Evolutionary conservation across 1,284 basidiomycete genomes (phyloP), one percentile per base, ranked within the genome.

Genomic region (Tilletia caries): DNA sequence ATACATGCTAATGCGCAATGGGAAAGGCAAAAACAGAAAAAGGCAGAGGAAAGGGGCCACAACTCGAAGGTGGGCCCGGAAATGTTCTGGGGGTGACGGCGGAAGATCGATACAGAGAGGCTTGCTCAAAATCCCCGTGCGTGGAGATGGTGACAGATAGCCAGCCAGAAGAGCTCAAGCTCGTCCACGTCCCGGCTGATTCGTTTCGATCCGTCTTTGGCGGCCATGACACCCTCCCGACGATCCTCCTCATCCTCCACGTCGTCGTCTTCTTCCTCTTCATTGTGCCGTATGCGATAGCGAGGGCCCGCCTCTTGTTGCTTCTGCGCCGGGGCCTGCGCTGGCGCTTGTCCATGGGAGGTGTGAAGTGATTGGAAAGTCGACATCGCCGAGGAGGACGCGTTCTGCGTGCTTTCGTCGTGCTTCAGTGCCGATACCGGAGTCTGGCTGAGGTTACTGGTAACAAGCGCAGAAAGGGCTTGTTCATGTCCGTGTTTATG

Each of bases 161-260:
- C 81, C 60, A 77, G 67, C 81, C 81, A 82, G 67, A 82, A 82
- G 3, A 73, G 65, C 66, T 82, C 76, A 13, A 82, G 70, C 44
- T 78, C 73, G 23, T 73, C 67, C 25, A 60, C 54, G 27, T 64
- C 54, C 67, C 67, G 27, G 20, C 18, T 25, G 23, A 50, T 50
- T 6, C 23, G 48, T 6, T 6, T 46, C 44, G 50, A 23, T 2
- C 23, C 54, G 67, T 54, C 64, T 68, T 60, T 25, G 23, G n/a
- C 58, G 25, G 65, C 70, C 41, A 34, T 52, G 33, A 34, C 65
- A 5, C 23, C 66, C n/a, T 54, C 27, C 6, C 44, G 48, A n/a
- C n/a, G n/a, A n/a, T n/a, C n/a, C 32, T 60, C 68, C 27, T n/a
- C 44, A 25, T 67, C 66, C 4, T 25, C 20, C 15, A 32, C 25